Conservation (phyloP, 805 yeast species). For the Priceomyces haplophilus region DNA sequence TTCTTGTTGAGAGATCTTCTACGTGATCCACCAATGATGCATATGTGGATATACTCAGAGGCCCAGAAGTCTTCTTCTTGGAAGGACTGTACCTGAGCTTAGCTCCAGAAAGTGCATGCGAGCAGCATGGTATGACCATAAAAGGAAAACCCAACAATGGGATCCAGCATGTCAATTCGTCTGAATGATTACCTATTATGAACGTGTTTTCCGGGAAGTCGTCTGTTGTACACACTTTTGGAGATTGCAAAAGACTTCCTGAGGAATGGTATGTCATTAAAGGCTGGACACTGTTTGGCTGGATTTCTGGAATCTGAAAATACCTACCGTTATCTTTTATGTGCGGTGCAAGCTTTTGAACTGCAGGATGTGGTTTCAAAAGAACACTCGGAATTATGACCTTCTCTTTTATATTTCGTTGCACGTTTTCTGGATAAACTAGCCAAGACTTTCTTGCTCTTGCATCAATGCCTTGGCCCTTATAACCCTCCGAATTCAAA, state of each 20-base stretch:
- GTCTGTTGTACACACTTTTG: slow-evolving; percentile 53
- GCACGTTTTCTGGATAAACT: slow-evolving; percentile 65
- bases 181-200: slow-evolving; percentile 91
- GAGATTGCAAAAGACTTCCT: slow-evolving; percentile 46
- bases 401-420: slow-evolving; percentile 61
- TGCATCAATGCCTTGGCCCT: slow-evolving; percentile 86
- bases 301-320: slow-evolving; percentile 49
- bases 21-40: slow-evolving; percentile 86
- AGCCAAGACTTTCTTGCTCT: slow-evolving; percentile 86
- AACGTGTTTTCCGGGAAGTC: slow-evolving; percentile 72
- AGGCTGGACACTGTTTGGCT: slow-evolving; percentile 25
- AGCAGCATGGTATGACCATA: slow-evolving; percentile 92
- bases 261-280: slow-evolving; percentile 56
- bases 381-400: slow-evolving; percentile 77
- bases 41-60: slow-evolving; percentile 56
- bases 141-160: slow-evolving; percentile 85
- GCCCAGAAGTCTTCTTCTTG: slow-evolving; percentile 15
- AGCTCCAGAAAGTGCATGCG: slow-evolving; percentile 80
- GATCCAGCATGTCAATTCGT: slow-evolving; percentile 93
- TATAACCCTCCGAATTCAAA: slow-evolving; percentile 72
- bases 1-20: slow-evolving; percentile 57
- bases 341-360: slow-evolving; percentile 50
- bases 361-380: slow-evolving; percentile 66
- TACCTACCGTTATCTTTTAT: slow-evolving; percentile 59
- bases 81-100: slow-evolving; percentile 58